Evolutionary conservation across 768 basidiomycete species (phyloP).

Genomic region (Lactarius sanguifluus): DNA sequence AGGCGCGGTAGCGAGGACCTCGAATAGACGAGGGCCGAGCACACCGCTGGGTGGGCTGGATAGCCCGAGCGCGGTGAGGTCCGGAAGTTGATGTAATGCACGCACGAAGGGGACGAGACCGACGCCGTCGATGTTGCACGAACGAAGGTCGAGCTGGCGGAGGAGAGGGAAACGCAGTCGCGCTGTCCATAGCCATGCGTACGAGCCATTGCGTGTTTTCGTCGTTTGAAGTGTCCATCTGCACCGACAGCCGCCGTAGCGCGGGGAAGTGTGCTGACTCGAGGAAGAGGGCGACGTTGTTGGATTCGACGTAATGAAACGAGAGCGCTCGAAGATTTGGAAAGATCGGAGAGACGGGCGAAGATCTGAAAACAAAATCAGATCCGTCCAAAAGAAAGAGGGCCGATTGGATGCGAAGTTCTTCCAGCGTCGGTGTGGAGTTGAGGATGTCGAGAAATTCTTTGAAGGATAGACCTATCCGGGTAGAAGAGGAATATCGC

Average conservation of each 20-base stretch:
- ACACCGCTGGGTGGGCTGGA: constrained; percentile 32
- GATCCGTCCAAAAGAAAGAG: constrained; percentile 33
- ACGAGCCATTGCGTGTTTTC: constrained; percentile 37
- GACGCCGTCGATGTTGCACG: constrained; percentile 36
- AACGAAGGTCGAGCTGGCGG: constrained; percentile 35
- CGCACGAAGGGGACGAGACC: constrained; percentile 36
- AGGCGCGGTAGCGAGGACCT: constrained; percentile 32
- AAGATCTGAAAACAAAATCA: constrained; percentile 32
- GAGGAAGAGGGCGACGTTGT: constrained; percentile 35
- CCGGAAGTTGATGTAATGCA: constrained; percentile 34
- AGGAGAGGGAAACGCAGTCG: constrained; percentile 31
- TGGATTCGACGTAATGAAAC: constrained; percentile 34
- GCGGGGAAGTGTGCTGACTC: constrained; percentile 34
- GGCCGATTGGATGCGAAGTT: constrained; percentile 33
- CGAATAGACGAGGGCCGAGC: constrained; percentile 34
- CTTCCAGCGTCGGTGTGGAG: constrained; percentile 30
- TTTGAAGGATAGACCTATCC: constrained; percentile 33
- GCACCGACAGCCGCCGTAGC: constrained; percentile 32
- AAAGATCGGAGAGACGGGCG: constrained; percentile 27
- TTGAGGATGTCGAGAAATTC: constrained; percentile 31
- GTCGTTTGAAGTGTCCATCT: constrained; percentile 32
- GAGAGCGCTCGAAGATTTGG: constrained; percentile 31
- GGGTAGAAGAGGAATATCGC: constrained; percentile 31
- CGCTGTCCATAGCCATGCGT: constrained; percentile 30
- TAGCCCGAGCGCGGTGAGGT: constrained; percentile 35